phyloP scores from a whole-genome alignment of 75 land plant species.

The Chamaecyparis obtusa region DNA sequence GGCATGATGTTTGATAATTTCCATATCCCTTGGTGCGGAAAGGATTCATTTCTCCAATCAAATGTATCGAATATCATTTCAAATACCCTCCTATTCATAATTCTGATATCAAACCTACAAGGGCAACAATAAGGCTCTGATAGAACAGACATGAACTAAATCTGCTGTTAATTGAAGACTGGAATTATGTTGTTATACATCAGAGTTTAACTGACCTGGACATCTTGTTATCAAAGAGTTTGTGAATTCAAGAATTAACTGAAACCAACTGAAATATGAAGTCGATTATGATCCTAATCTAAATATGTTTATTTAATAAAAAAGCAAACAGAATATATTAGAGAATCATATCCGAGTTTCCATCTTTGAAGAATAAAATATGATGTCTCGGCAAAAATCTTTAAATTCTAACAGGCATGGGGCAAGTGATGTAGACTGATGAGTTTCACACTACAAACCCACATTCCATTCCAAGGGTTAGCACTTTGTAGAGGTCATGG shows the following conservation, averaged over 20 bases:
- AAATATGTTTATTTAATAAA: not conserved
- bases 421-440: no score
- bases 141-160: not conserved
- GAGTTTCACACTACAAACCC: no score
- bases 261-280: not conserved
- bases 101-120: not conserved
- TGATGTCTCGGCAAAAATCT: not conserved
- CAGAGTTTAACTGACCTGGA: not conserved
- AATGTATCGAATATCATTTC: not conserved
- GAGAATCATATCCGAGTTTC: not conserved
- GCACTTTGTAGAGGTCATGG: no score
- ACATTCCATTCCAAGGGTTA: no score
- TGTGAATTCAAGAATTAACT: no score
- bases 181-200: not conserved
- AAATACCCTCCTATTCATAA: not conserved
- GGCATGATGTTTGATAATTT: not conserved
- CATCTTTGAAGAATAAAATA: not conserved
- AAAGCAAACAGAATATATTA: not conserved
- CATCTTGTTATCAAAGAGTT: no score
- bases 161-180: not conserved
- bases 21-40: not conserved
- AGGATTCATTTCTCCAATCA: not conserved
- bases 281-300: not conserved
- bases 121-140: not conserved
- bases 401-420: not conserved